A percentile compares a stretch with the other conserved stretches of the same genome.
Conservation (phyloP, 2,329 filamentous ascomycete species). For the Aspergillus neoniger region DNA sequence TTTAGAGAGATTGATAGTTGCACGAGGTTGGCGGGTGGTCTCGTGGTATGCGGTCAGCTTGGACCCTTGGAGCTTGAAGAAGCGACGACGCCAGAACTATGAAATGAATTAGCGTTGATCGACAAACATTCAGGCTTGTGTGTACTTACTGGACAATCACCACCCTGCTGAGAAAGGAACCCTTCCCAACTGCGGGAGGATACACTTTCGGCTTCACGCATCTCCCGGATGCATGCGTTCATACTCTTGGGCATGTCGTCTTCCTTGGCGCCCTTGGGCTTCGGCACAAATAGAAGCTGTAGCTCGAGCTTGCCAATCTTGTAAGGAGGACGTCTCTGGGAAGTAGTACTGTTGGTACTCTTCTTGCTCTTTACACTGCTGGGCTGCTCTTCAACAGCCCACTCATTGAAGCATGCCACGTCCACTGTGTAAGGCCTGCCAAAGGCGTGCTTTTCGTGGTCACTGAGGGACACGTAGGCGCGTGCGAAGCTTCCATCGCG, state of each 20-base stretch:
- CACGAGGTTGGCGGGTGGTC: conserved; percentile 88
- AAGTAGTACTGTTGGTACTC: conserved; percentile 57
- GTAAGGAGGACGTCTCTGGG: conserved; percentile 81
- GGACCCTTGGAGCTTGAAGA: conserved; percentile 89
- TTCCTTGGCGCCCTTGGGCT: conserved; percentile 80
- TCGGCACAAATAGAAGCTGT: conserved; percentile 91
- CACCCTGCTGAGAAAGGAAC: conserved; percentile 90
- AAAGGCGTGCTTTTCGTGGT: conserved; percentile 85
- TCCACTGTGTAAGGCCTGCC: conserved; percentile 86
- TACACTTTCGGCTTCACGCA: conserved; percentile 84
- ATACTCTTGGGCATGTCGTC: conserved; percentile 99
- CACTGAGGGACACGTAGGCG: conserved; percentile 89
- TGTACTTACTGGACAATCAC: conserved; percentile 86
- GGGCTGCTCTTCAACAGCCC: conserved; percentile 83
- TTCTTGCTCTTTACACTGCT: conserved; percentile 96
- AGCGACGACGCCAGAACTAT: conserved; percentile 95
- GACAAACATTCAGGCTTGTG: conserved; percentile 15
- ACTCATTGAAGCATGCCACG: conserved; percentile 96
- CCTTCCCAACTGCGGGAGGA: conserved; percentile 81
- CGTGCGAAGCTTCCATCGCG: conserved; percentile 93
- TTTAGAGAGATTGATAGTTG: conserved; percentile 94
- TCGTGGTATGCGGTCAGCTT: conserved; percentile 97
- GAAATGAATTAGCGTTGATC: conserved; percentile 11
- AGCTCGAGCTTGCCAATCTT: conserved; percentile 92
- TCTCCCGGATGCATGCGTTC: conserved; percentile 91